Evolutionary conservation across 805 yeast genomes (phyloP).

Genomic region (Saccharomycopsis vini): DNA sequence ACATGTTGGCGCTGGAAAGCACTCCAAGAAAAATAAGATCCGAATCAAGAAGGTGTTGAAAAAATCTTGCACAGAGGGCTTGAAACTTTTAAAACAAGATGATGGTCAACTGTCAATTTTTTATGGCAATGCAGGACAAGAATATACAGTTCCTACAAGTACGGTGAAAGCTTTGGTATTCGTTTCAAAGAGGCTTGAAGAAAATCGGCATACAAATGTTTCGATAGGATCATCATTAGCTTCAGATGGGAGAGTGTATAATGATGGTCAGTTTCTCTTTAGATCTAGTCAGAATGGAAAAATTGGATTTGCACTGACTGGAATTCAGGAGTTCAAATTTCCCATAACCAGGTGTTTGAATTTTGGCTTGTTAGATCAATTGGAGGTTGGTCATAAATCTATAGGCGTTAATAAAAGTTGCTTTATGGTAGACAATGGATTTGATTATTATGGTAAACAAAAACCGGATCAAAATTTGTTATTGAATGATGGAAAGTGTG

Average conservation of each 20-base stretch:
- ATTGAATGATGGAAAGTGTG: conserved; percentile 22
- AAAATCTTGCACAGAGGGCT: conserved; percentile 20
- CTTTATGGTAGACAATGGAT: conserved; percentile 10
- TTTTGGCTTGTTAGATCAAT: conserved; percentile 2
- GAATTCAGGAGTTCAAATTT: conserved; percentile 12
- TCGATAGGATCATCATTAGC: conserved; percentile 30
- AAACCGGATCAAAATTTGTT: conserved; percentile 16
- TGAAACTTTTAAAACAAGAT: neutral
- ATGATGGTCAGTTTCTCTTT: conserved; percentile 30
- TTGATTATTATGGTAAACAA: conserved; percentile 5
- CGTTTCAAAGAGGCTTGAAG: conserved; percentile 8
- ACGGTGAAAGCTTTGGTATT: neutral
- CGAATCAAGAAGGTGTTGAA: conserved; percentile 27
- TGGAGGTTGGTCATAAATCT: neutral
- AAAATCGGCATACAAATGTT: conserved; percentile 4
- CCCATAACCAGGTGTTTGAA: conserved; percentile 16
- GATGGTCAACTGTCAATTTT: neutral
- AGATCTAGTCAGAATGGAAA: neutral
- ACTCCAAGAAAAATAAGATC: conserved; percentile 22
- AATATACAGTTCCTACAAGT: neutral
- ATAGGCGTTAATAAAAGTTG: conserved; percentile 14
- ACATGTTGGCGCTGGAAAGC: conserved; percentile 49
- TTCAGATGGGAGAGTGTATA: conserved; percentile 28
- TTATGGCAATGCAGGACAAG: neutral
- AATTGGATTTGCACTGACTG: conserved; percentile 9